Evolutionary conservation across 129 eudicot species (phyloP).

Genomic region (Tanacetum coccineum): DNA sequence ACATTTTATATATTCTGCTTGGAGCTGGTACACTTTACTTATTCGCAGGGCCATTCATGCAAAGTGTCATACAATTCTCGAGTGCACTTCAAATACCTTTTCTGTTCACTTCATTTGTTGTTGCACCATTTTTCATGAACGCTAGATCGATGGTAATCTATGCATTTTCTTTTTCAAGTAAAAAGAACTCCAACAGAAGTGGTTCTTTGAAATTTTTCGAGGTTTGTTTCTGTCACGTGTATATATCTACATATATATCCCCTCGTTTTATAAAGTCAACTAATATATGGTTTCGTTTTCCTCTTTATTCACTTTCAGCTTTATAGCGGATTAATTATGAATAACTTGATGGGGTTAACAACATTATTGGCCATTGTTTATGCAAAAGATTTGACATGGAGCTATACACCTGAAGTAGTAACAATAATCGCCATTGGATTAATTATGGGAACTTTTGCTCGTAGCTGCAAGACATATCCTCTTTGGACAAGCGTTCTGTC

Average conservation of each 20-base stretch:
- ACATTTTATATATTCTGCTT: constrained; percentile 9
- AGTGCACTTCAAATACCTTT: constrained; percentile 34
- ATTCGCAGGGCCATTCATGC: constrained; percentile 39
- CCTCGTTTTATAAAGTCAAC: background rate
- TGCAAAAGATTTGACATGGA: constrained; percentile 35
- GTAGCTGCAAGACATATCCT: background rate
- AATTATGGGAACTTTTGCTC: background rate
- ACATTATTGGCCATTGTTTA: constrained; percentile 39
- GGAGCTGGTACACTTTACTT: constrained; percentile 11
- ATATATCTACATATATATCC: background rate
- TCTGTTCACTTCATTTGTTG: constrained; percentile 42
- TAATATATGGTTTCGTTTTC: background rate
- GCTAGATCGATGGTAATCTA: constrained; percentile 24
- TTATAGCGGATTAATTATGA: constrained; percentile 55
- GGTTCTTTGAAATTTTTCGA: constrained; percentile 39
- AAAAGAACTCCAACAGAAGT: constrained; percentile 26
- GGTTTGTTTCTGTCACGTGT: background rate
- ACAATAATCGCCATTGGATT: constrained; percentile 24
- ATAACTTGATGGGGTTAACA: constrained; percentile 42
- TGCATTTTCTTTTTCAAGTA: constrained; percentile 24
- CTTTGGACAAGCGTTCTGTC: background rate
- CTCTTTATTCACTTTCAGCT: constrained; percentile 30
- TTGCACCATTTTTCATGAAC: constrained; percentile 41
- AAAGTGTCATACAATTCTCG: constrained; percentile 31
- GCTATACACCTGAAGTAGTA: constrained; percentile 49